These are phyloP conservation scores for Apiosordaria backusii DNA, from an alignment of 495 filamentous ascomycete genomes.

Conservation along the genomic window DNA sequence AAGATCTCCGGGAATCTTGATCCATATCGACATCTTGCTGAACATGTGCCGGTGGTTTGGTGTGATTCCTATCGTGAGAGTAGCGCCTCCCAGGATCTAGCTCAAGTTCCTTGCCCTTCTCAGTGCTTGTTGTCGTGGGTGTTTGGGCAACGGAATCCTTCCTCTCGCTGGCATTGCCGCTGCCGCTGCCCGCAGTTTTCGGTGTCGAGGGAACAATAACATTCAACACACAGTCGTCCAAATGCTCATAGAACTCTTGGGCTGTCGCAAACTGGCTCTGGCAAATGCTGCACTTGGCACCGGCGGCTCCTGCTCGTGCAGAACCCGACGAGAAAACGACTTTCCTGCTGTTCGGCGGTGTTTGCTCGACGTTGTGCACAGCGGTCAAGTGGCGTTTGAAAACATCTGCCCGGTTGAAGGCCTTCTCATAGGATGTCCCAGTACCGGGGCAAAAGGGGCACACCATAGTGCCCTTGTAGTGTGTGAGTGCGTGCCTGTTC, in stretches of 20 bases:
- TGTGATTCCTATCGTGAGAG: slow-evolving; percentile 8
- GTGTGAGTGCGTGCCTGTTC: slow-evolving; percentile 95
- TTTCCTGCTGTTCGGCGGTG: slow-evolving; percentile 90
- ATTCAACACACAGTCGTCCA: slow-evolving; percentile 95
- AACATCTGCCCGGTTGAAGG: slow-evolving; percentile 97
- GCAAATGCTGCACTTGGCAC: slow-evolving; percentile 96
- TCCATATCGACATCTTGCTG: not conserved
- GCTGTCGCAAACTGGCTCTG: slow-evolving; percentile 82
- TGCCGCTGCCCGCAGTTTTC: slow-evolving; percentile 40
- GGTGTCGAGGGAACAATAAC: slow-evolving; percentile 87
- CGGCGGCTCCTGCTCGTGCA: slow-evolving; percentile 49
- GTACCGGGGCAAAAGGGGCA: slow-evolving; percentile 95
- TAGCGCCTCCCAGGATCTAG: slow-evolving; percentile 15
- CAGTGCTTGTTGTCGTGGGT: slow-evolving; percentile 30
- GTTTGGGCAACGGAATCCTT: slow-evolving; percentile 28
- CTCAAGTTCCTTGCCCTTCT: slow-evolving; percentile 31
- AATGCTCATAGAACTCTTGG: slow-evolving; percentile 97
- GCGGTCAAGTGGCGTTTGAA: slow-evolving; percentile 97
- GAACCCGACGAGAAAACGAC: slow-evolving; percentile 27
- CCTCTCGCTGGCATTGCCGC: slow-evolving; percentile 19
- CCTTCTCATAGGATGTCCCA: slow-evolving; percentile 91
- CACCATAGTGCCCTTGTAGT: slow-evolving; percentile 99
- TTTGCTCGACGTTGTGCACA: slow-evolving; percentile 93
- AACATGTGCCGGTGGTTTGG: not conserved
- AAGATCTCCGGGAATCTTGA: not conserved